phyloP scores from a whole-genome alignment of 139 green algal species.

The Micromonas commoda region DNA sequence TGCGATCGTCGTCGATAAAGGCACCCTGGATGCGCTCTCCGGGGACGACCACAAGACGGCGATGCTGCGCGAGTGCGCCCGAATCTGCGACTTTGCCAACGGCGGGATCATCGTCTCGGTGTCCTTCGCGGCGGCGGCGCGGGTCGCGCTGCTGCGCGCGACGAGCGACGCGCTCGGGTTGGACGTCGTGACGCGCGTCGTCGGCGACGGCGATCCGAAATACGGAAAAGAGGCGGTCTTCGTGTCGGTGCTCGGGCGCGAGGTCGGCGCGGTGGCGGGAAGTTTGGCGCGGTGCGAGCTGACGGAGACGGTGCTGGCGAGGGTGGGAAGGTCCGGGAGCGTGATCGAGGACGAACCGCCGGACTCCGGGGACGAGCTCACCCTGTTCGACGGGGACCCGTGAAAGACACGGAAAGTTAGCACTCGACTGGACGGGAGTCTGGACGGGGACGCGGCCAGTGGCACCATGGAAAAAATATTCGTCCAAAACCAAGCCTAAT shows the following conservation, averaged over 20 bases:
- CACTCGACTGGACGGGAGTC: no score
- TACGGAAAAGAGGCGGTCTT: not conserved
- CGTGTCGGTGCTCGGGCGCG: not conserved
- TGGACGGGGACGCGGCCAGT: no score
- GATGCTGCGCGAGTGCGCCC: constrained; percentile 14
- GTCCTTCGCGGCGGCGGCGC: not conserved
- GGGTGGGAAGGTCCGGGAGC: not conserved
- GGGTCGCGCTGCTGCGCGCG: not conserved
- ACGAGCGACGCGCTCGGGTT: not conserved
- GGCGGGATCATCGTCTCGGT: not conserved
- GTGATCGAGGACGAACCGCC: not conserved
- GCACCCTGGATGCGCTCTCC: not conserved
- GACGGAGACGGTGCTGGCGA: not conserved
- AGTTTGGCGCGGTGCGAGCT: not conserved
- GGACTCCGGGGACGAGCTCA: not conserved
- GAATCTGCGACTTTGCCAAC: not conserved
- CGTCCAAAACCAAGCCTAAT: no score
- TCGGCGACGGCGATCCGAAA: not conserved
- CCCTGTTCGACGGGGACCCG: not conserved
- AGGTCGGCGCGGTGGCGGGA: no score
- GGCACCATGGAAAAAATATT: no score
- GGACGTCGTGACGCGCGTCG: no score
- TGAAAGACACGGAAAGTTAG: no score
- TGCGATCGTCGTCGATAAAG: not conserved
- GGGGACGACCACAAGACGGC: constrained; percentile 10